Percentiles rank a stretch among this genome's conserved stretches.
Conservation (phyloP, 768 basidiomycete species). For the Phanerodontia chrysosporium region DNA sequence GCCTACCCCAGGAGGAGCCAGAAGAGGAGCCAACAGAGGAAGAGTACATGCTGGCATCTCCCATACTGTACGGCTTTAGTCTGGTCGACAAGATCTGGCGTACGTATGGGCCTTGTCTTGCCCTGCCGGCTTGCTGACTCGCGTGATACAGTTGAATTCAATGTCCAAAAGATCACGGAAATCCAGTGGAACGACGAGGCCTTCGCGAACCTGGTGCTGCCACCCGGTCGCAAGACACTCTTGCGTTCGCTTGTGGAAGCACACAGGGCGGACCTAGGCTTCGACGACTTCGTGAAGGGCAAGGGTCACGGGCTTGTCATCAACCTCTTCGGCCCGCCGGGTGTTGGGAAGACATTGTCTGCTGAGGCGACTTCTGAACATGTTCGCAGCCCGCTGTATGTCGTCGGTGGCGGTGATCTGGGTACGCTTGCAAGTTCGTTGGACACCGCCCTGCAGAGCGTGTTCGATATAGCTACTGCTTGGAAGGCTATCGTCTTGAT, state of each 20-base stretch:
- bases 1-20: neutral
- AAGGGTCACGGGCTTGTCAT: constrained; percentile 34
- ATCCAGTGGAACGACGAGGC: constrained; percentile 38
- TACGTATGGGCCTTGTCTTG: constrained; percentile 26
- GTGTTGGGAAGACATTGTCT: constrained; percentile 25
- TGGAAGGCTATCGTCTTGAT: constrained; percentile 32
- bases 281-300: constrained; percentile 32
- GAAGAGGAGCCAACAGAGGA: constrained; percentile 30
- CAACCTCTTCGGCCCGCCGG: constrained; percentile 26
- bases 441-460: constrained; percentile 22
- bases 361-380: constrained; percentile 22
- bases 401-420: constrained; percentile 29
- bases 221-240: constrained; percentile 23
- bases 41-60: constrained; percentile 51
- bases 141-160: constrained; percentile 47
- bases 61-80: constrained; percentile 58
- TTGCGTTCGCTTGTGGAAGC: constrained; percentile 29
- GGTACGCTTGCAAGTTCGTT: constrained; percentile 26
- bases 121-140: neutral
- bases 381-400: constrained; percentile 18
- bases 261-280: constrained; percentile 19
- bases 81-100: constrained; percentile 55
- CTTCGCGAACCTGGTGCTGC: constrained; percentile 29
- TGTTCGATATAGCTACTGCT: constrained; percentile 27
- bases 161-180: constrained; percentile 46